Percentiles rank a stretch among this genome's conserved stretches.
phyloP scores from a whole-genome alignment of 78 protist genomes.

The Dictyostelium firmibasis region DNA sequence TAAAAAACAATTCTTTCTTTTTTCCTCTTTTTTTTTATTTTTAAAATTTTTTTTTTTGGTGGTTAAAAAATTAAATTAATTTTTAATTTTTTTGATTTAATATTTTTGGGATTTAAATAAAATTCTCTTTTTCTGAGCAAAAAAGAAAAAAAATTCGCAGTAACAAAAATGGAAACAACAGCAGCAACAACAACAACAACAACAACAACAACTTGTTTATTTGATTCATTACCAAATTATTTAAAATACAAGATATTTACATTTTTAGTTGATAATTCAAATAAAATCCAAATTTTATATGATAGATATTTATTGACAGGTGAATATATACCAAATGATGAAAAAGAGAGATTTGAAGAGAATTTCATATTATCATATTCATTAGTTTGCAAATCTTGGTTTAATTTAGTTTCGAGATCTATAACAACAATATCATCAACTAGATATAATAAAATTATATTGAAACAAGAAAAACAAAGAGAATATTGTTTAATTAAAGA shows the following conservation, averaged over 20 bases:
- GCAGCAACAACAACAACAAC: too few species aligned
- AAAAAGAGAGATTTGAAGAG: not conserved
- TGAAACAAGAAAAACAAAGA: not conserved
- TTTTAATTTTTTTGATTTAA: too few species aligned
- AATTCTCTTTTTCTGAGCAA: too few species aligned
- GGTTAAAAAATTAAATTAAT: too few species aligned
- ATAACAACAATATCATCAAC: not conserved
- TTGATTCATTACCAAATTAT: not conserved
- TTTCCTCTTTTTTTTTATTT: too few species aligned
- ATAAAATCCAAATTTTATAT: not conserved
- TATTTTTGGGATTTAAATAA: too few species aligned
- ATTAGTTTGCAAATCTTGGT: not conserved
- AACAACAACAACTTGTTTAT: not conserved
- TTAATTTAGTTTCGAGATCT: not conserved
- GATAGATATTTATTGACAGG: not conserved
- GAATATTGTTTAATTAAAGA: not conserved
- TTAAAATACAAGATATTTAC: not conserved
- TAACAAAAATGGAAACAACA: not conserved
- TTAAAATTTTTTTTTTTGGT: too few species aligned
- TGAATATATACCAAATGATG: not conserved
- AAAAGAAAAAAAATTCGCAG: too few species aligned
- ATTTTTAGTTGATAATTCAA: not conserved
- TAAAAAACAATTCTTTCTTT: too few species aligned
- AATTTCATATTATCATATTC: not conserved
- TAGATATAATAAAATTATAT: not conserved